A percentile compares a stretch with the other conserved stretches of the same genome.
Conservation (phyloP, 305 asterid species). For the Plantago coronopus region DNA sequence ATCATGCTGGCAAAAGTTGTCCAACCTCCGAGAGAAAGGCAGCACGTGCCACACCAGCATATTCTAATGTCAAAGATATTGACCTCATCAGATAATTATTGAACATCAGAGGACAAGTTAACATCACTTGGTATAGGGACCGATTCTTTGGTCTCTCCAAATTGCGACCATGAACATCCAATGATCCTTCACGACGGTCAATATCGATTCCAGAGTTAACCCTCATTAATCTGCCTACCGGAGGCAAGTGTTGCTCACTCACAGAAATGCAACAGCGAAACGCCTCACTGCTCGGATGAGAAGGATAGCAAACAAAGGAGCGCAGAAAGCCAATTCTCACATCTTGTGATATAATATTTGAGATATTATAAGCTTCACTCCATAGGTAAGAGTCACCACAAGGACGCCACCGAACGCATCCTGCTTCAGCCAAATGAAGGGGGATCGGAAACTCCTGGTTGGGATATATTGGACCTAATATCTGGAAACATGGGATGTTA, state of each 20-base stretch:
- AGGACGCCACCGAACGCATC: slow-evolving; percentile 93
- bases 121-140: slow-evolving; percentile 60
- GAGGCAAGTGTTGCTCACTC: slow-evolving; percentile 60
- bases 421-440: slow-evolving; percentile 93
- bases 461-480: slow-evolving; percentile 87
- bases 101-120: slow-evolving; percentile 73
- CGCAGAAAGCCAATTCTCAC: slow-evolving; percentile 67
- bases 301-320: slow-evolving; percentile 91
- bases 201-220: slow-evolving; percentile 31
- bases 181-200: slow-evolving; percentile 35
- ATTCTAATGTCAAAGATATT: slow-evolving; percentile 68
- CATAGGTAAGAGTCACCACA: slow-evolving; percentile 77
- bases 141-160: slow-evolving; percentile 50
- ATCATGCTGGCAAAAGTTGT: slow-evolving; percentile 22
- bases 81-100: slow-evolving; percentile 78
- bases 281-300: slow-evolving; percentile 90
- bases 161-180: slow-evolving; percentile 33
- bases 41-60: slow-evolving; percentile 66
- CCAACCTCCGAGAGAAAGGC: slow-evolving; percentile 72
- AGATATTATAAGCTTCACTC: slow-evolving; percentile 89
- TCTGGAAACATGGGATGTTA: slow-evolving; percentile 47
- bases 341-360: slow-evolving; percentile 77
- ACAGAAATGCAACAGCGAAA: slow-evolving; percentile 92
- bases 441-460: slow-evolving; percentile 97
- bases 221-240: slow-evolving; percentile 45